These are phyloP conservation scores for Solanum dulcamara DNA, from an alignment of 257 asterid genomes.

Conservation along the genomic window DNA sequence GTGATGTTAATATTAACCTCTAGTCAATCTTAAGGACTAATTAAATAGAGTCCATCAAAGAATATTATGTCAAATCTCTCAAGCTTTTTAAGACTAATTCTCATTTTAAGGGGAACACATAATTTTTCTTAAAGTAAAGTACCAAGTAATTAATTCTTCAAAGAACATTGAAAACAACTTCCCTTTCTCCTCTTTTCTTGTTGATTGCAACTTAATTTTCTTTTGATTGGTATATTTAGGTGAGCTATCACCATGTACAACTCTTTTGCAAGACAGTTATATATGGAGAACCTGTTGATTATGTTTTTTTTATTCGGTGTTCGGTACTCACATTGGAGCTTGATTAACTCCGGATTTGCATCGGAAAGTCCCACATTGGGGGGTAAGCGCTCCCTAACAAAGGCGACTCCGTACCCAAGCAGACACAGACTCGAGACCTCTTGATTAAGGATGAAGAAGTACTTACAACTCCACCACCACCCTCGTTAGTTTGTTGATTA, in stretches of 20 bases:
- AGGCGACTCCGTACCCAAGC: background rate
- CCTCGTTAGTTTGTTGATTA: too few species aligned
- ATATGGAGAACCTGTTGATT: background rate
- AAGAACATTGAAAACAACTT: background rate
- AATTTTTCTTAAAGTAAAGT: background rate
- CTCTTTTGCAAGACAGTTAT: background rate
- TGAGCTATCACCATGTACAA: background rate
- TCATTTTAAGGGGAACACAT: background rate
- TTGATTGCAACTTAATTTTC: background rate
- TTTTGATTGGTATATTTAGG: background rate
- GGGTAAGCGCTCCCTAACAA: background rate
- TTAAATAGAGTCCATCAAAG: background rate
- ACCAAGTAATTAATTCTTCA: background rate
- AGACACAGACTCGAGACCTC: too few species aligned
- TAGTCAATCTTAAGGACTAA: background rate
- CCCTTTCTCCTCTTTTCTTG: background rate
- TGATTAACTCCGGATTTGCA: too few species aligned
- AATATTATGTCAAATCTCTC: background rate
- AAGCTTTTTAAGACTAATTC: background rate
- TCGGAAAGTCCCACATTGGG: too few species aligned
- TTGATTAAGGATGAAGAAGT: too few species aligned
- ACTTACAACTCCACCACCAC: too few species aligned
- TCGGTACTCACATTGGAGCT: fast-evolving
- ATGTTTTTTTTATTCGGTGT: background rate
- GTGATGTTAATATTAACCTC: background rate